These are phyloP conservation scores for Saccharomyces hybrid DNA, from an alignment of 1,139 yeast genomes.

Conservation along the genomic window DNA sequence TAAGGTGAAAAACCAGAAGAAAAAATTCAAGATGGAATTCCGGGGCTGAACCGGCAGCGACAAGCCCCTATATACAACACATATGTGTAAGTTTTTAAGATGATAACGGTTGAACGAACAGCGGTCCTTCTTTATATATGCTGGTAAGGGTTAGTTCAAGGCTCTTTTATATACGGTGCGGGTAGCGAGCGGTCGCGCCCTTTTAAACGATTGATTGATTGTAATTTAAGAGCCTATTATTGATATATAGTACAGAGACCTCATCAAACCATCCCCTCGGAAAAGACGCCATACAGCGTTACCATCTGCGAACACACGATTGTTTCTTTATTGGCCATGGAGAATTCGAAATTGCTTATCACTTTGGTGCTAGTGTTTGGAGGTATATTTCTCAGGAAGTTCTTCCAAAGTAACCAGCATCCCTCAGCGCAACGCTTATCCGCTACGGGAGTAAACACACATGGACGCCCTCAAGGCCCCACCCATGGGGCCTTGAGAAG, in stretches of 20 bases:
- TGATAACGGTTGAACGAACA: neutral
- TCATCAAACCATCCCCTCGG: neutral
- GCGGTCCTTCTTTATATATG: neutral
- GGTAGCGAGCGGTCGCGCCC: neutral
- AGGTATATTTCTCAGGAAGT: neutral
- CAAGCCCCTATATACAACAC: neutral
- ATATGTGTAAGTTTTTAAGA: neutral
- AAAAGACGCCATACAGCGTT: neutral
- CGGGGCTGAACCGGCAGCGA: conserved; percentile 9
- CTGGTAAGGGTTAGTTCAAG: neutral
- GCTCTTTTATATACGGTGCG: neutral
- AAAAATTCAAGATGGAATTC: conserved; percentile 31
- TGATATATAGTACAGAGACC: neutral
- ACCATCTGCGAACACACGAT: neutral
- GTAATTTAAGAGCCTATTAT: neutral
- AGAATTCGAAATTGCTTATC: neutral
- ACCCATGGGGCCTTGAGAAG: conserved; percentile 10
- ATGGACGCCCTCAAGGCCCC: conserved; percentile 1
- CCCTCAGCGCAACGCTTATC: conserved; percentile 1
- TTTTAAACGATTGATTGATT: neutral
- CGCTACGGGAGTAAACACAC: conserved; percentile 1
- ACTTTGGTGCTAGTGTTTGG: neutral
- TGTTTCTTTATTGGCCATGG: neutral
- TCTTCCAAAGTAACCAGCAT: neutral
- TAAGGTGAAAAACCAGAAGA: conserved; percentile 29